Base-by-base conservation (phyloP, 768 basidiomycete species). In the Lepiota subincarnata region DNA sequence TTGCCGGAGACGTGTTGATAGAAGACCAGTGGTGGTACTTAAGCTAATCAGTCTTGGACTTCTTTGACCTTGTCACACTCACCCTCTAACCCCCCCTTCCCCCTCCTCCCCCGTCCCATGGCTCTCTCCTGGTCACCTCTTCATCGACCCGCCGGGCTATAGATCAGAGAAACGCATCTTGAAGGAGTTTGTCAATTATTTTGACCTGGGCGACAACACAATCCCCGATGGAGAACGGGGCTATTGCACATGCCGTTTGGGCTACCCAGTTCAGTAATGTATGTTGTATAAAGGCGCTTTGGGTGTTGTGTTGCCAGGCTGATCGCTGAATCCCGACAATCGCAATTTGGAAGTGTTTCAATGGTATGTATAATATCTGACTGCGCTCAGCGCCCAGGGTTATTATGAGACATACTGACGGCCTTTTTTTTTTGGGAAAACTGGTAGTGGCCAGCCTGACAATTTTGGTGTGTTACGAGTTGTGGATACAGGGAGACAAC, bases 391-490 rank as follows among this genome's bases (percentile, higher is more conserved):
- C 20, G 8, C 20, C 28, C 24, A 24, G 16, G 22, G 14, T 20
- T 18, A 31, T 43, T 24, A 41, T 10, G 14, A 38, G 3, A 20
- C 6, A n/a, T 34, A 26, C 26, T 19, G n/a, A 19, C 18, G 7
- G 8, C 1, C 16, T 16, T 13, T 24, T 20, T 6, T 16, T 22
- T 26, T 20, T 44, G 4, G 4, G 18, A 4, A 10, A 12, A 24
- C 36, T 5, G 13, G 18, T 19, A 56, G 55, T 48, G 11, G 55
- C 47, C 12, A 38, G 41, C 20, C 6, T 46, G n/a, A 42, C 50
- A 11, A 38, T 56, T 35, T 28, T 56, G 49, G 55, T 56, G 12
- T 19, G 55, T 42, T 12, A 3, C 31, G 31, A 31, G 31, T 8
- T 11, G 7, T 31, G 8, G 31, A 31, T 31, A 3, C 8, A 8